Percentiles rank a stretch among this genome's conserved stretches.
Evolutionary conservation across 2,329 filamentous ascomycete species (phyloP).

Genomic region (Ceratocystis lukuohia): DNA sequence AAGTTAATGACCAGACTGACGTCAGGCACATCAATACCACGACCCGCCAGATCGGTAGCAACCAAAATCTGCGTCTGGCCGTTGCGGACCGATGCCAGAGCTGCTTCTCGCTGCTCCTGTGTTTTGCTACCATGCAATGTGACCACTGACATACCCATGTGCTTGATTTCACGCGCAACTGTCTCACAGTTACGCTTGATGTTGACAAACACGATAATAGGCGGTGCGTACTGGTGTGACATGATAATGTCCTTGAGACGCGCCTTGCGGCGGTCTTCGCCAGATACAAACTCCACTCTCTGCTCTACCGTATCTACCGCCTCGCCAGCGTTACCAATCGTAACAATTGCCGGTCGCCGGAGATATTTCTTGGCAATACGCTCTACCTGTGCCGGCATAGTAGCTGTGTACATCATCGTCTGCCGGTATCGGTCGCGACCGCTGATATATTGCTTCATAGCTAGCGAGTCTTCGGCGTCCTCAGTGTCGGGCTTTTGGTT

Average conservation of each 20-base stretch:
- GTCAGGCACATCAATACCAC: slow-evolving; percentile 95
- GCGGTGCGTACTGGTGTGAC: slow-evolving; percentile 66
- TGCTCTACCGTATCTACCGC: slow-evolving; percentile 97
- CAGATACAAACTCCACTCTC: slow-evolving; percentile 77
- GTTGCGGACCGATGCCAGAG: slow-evolving; percentile 68
- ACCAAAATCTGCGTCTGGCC: slow-evolving; percentile 79
- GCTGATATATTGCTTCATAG: slow-evolving; percentile 71
- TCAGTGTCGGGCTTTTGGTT: slow-evolving; percentile 96
- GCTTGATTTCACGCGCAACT: slow-evolving; percentile 83
- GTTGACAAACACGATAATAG: slow-evolving; percentile 99
- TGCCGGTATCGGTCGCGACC: slow-evolving; percentile 74
- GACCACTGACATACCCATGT: slow-evolving; percentile 80
- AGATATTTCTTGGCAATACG: slow-evolving; percentile 96
- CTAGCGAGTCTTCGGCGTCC: slow-evolving; percentile 68
- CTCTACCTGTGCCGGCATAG: slow-evolving; percentile 86
- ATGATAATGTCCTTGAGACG: slow-evolving; percentile 80
- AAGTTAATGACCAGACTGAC: slow-evolving; percentile 94
- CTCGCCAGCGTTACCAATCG: slow-evolving; percentile 86
- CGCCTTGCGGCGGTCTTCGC: slow-evolving; percentile 95
- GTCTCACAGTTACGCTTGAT: slow-evolving; percentile 98
- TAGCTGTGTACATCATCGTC: slow-evolving; percentile 99
- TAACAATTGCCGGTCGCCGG: slow-evolving; percentile 81
- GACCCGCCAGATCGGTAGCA: slow-evolving; percentile 85
- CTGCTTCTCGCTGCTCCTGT: slow-evolving; percentile 92
- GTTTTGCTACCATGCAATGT: slow-evolving; percentile 93